Evolutionary conservation across 345 rosid species (phyloP), one percentile per base, ranked within the genome.

Genomic region (Salix viminalis): DNA sequence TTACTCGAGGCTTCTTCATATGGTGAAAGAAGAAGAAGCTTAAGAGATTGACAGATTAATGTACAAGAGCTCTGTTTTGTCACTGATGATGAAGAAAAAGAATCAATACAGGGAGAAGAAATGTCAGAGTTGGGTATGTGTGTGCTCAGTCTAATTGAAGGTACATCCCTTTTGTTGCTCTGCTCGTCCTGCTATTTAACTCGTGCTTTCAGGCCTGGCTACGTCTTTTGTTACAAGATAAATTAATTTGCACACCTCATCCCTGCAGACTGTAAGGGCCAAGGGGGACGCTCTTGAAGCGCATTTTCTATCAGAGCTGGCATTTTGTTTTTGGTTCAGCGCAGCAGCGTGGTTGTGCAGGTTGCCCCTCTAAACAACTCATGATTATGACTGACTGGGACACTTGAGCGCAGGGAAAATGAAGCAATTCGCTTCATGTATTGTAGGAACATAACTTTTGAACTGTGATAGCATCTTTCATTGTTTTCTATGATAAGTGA

Each of bases 21-120:
- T 41, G 74, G 71, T 76, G 79, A 64, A 44, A 69, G 82, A 71
- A 56, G 77, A 75, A 77, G 87, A 83, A 79, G 90, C 84, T 67
- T 52, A 37, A 32, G 58, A 74, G 70, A 74, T 76, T 65, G 69
- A 78, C 39, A 24, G 69, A 70, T 30, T 42, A 62, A 72, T 42
- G 72, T 56, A 48, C 65, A 67, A 1, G 76, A 79, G 82, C 75
- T 71, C 60, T 75, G 72, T 70, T 58, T 41, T 62, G 62, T 73
- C 79, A 18, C 30, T 56, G 78, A 82, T 78, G 84, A 76, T 42
- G 75, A 73, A 48, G 62, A 79, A 15, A 23, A 71, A 73, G 69
- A 76, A 37, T 48, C 65, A 64, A 54, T 5, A 18, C 46, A 37
- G 75, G 74, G 66, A 54, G 19, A 61, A 58, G 81, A 67, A 74